Evolutionary conservation across 352 stramenopile species (phyloP), one percentile per base, ranked within the genome.

Genomic region (Blastocystis sp.): DNA sequence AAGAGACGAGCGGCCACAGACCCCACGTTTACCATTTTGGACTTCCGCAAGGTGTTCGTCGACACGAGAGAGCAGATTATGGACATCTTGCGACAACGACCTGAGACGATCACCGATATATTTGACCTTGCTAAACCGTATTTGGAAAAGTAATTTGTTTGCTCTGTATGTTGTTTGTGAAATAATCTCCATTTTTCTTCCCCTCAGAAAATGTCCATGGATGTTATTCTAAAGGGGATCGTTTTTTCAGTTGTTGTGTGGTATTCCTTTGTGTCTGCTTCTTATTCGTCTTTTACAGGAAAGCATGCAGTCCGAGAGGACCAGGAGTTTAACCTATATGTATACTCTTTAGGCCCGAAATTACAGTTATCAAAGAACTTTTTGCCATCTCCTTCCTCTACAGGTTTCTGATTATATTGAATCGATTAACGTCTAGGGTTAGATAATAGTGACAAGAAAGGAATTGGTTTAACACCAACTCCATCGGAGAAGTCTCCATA

Each of bases 21-120:
- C 23, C 73, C 73, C 13, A 66, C 50, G 3, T 84, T 84, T n/a
- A 66, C 73, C 6, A 84, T 84, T 66, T 53, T 84, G 45, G 73
- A 84, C 20, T 84, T 84, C 54, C 29, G 54, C 41, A 66, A 53
- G 41, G 73, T 84, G 47, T 84, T 84, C 41, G 73, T 45, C 6
- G n/a, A 66, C 26, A 84, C 73, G 15, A 64, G 26, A 13, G 26
- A 18, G 5, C 73, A 84, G 50, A 29, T 84, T 15, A 56, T 84
- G 54, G 18, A 13, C 5, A 39, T 84, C 37, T 45, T 84, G 26
- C 45, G 73, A n/a, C 64, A 69, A 26, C 18, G n/a, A 20, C 47
- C 47, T 26, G 7, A 47, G 39, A 66, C 54, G 15, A 34, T 84
- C 34, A 43, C 43, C 34, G 73, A 54, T 9, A 23, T 69, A 20